A percentile compares a stretch with the other conserved stretches of the same genome.
Conservation (phyloP, 768 basidiomycete species). For the Hysterangium stoloniferum region DNA sequence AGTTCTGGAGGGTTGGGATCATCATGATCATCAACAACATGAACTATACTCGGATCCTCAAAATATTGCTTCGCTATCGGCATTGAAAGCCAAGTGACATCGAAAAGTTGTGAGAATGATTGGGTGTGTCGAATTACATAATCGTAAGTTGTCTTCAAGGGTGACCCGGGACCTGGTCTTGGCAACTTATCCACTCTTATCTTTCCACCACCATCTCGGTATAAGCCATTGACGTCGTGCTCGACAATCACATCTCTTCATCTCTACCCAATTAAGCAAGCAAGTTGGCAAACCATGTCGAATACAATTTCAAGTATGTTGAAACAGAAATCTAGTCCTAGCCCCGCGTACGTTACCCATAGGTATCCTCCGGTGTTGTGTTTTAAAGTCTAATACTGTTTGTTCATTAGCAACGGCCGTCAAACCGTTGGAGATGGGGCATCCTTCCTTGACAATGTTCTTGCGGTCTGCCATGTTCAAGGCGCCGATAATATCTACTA, state of each 20-base stretch:
- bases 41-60: neutral
- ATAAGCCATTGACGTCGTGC: neutral
- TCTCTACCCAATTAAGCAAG: conserved; percentile 26
- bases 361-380: neutral
- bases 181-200: conserved; percentile 9
- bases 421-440: conserved; percentile 97
- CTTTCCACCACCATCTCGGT: conserved; percentile 16
- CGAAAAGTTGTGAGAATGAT: neutral
- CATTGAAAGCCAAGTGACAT: conserved; percentile 2
- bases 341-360: conserved; percentile 69
- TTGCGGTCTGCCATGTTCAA: conserved; percentile 80
- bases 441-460: conserved; percentile 68
- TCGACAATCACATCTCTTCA: conserved; percentile 13
- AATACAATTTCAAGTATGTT: conserved; percentile 60
- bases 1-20: neutral
- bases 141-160: neutral
- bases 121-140: neutral
- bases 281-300: conserved; percentile 88
- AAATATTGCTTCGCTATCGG: neutral
- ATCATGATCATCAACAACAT: neutral
- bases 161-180: conserved; percentile 10
- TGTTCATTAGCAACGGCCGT: conserved; percentile 87
- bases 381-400: conserved; percentile 15
- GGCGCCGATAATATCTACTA: conserved; percentile 81
- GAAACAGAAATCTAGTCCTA: conserved; percentile 83